phyloP scores from a whole-genome alignment of 2,329 filamentous ascomycete genomes.

The Aspergillus hortae region DNA sequence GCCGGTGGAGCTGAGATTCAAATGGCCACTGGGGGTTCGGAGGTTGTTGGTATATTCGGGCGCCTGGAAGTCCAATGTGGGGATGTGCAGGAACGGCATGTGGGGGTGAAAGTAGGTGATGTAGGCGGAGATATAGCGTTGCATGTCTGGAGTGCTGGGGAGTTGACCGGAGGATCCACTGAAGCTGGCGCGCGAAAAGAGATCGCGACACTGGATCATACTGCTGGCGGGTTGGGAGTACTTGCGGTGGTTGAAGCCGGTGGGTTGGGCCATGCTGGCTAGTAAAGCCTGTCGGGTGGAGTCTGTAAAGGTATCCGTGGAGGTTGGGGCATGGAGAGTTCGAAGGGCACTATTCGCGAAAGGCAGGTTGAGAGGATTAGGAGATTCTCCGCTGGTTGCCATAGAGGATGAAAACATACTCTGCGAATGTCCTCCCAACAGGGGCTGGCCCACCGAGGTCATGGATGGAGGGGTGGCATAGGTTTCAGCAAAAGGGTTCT shows the following conservation, averaged over 20 bases:
- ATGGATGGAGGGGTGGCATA: conserved; percentile 76
- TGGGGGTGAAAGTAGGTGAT: conserved; percentile 92
- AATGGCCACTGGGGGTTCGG: conserved; percentile 53
- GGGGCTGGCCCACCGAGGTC: conserved; percentile 68
- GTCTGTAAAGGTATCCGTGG: conserved; percentile 64
- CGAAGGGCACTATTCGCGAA: conserved; percentile 59
- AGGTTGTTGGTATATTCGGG: conserved; percentile 61
- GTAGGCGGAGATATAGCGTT: conserved; percentile 86
- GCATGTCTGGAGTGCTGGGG: conserved; percentile 79
- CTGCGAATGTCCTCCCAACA: conserved; percentile 61
- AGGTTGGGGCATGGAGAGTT: conserved; percentile 58
- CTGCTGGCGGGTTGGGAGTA: conserved; percentile 58
- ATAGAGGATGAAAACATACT: conserved; percentile 49
- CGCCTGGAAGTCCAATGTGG: conserved; percentile 85
- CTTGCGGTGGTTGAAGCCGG: conserved; percentile 55
- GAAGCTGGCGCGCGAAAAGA: conserved; percentile 33
- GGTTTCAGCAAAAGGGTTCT: conserved; percentile 65
- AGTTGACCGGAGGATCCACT: conserved; percentile 51
- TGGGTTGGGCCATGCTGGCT: conserved; percentile 58
- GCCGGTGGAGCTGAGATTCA: conserved; percentile 51
- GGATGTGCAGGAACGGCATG: conserved; percentile 87
- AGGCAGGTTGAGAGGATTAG: conserved; percentile 46
- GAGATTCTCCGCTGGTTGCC: conserved; percentile 42
- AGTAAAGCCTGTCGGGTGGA: conserved; percentile 62
- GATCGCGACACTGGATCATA: conserved; percentile 40